Evolutionary conservation across 2,329 filamentous ascomycete genomes (phyloP).

Genomic region (Penicillium paneum): DNA sequence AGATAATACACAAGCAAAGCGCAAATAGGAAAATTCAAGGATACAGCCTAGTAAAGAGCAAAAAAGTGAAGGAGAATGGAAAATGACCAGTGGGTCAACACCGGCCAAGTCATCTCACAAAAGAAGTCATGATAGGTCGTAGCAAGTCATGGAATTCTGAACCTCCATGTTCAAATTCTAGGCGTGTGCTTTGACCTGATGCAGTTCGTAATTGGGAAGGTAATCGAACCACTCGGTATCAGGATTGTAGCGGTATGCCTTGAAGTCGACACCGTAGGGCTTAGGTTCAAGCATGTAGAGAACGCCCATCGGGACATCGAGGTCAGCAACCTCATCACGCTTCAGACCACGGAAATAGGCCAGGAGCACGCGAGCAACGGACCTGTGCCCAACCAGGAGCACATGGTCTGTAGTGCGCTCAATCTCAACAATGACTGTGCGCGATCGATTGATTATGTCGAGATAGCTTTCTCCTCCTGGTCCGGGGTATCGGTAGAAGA

Average conservation of each 20-base stretch:
- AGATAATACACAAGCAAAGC: slow-evolving; percentile 1
- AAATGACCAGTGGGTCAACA: not conserved
- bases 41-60: not conserved
- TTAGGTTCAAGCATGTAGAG: slow-evolving; percentile 95
- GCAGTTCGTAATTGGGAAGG: slow-evolving; percentile 76
- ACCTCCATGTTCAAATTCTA: not conserved
- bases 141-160: slow-evolving; percentile 11
- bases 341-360: slow-evolving; percentile 95
- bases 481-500: slow-evolving; percentile 94
- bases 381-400: slow-evolving; percentile 86
- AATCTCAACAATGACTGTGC: slow-evolving; percentile 93
- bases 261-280: slow-evolving; percentile 96
- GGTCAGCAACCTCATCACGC: slow-evolving; percentile 84
- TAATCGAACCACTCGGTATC: slow-evolving; percentile 76
- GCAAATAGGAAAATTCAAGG: not conserved
- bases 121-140: slow-evolving; percentile 17
- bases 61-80: not conserved
- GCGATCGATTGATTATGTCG: slow-evolving; percentile 91
- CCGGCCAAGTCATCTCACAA: not conserved
- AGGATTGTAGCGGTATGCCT: slow-evolving; percentile 87
- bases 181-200: slow-evolving; percentile 33
- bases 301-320: slow-evolving; percentile 91
- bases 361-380: slow-evolving; percentile 85
- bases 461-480: slow-evolving; percentile 95
- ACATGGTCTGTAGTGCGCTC: slow-evolving; percentile 97